These are phyloP conservation scores for Ceratonia siliqua DNA, from an alignment of 306 rosid species.

Conservation along the genomic window DNA sequence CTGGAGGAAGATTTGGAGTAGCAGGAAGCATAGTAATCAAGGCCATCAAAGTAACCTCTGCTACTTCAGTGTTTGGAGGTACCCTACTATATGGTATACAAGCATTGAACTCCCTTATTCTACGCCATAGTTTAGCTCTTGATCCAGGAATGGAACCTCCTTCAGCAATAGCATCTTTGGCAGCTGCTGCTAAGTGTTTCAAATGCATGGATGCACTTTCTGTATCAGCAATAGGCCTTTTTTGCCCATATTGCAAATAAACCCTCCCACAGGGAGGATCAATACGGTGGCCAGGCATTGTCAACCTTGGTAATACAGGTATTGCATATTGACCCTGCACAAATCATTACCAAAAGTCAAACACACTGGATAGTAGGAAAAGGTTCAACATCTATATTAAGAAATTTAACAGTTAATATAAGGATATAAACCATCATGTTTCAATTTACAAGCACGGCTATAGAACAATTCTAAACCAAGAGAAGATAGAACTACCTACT, in stretches of 20 bases:
- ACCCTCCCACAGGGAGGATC: constrained; percentile 98
- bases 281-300: constrained; percentile 98
- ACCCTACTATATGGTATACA: constrained; percentile 82
- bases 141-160: constrained; percentile 99
- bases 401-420: neutral
- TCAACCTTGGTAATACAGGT: constrained; percentile 92
- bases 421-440: neutral
- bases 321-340: constrained; percentile 88
- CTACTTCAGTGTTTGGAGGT: constrained; percentile 84
- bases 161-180: constrained; percentile 99
- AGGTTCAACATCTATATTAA: neutral
- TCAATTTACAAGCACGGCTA: constrained; percentile 20
- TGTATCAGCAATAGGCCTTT: constrained; percentile 58
- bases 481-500: constrained; percentile 76
- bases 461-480: constrained; percentile 38
- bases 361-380: constrained; percentile 27
- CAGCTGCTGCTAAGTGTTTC: constrained; percentile 92
- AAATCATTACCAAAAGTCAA: constrained; percentile 44
- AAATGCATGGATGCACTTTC: constrained; percentile 87
- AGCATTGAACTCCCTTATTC: constrained; percentile 99
- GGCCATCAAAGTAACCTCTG: constrained; percentile 98
- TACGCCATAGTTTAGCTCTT: constrained; percentile 98
- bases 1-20: constrained; percentile 96
- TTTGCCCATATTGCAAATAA: constrained; percentile 74
- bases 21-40: constrained; percentile 98